A percentile compares a stretch with the other conserved stretches of the same genome.
phyloP scores from a whole-genome alignment of 2,329 filamentous ascomycete genomes.

The Sporothrix euskadiensis region DNA sequence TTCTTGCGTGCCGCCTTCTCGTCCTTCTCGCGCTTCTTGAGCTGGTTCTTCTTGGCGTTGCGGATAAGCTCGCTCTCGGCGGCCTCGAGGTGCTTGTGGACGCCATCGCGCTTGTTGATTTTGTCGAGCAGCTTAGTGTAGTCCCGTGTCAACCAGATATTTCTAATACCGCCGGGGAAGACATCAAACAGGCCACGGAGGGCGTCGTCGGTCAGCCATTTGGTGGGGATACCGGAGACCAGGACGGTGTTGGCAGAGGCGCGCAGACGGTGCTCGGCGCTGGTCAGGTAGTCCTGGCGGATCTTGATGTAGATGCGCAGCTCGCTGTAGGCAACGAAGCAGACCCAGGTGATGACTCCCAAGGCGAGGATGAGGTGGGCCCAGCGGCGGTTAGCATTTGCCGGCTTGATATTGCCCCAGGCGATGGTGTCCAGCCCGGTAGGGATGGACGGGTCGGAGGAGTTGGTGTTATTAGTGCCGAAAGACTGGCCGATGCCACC shows the following conservation, averaged over 20 bases:
- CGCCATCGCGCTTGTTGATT: conserved; percentile 69
- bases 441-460: conserved; percentile 39
- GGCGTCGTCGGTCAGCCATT: conserved; percentile 84
- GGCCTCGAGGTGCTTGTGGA: conserved; percentile 71
- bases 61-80: conserved; percentile 86
- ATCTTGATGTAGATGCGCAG: conserved; percentile 86
- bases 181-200: conserved; percentile 87
- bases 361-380: conserved; percentile 82
- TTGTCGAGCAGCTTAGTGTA: conserved; percentile 82
- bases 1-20: conserved; percentile 65
- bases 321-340: conserved; percentile 83
- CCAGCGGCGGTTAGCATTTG: conserved; percentile 71
- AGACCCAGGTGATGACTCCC: conserved; percentile 77
- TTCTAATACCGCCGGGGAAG: conserved; percentile 90
- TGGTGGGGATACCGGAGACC: conserved; percentile 83
- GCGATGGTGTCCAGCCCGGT: conserved; percentile 78
- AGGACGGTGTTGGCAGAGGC: conserved; percentile 95
- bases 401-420: conserved; percentile 78
- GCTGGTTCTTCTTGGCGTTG: conserved; percentile 73
- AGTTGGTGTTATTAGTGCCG: conserved; percentile 43
- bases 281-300: conserved; percentile 90
- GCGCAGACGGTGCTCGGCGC: conserved; percentile 86
- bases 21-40: conserved; percentile 64
- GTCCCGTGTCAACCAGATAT: conserved; percentile 95
- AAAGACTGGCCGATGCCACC: conserved; percentile 66